Conservation (phyloP, 371 early-diverging fungal species). For the Mortierella polycephala region DNA sequence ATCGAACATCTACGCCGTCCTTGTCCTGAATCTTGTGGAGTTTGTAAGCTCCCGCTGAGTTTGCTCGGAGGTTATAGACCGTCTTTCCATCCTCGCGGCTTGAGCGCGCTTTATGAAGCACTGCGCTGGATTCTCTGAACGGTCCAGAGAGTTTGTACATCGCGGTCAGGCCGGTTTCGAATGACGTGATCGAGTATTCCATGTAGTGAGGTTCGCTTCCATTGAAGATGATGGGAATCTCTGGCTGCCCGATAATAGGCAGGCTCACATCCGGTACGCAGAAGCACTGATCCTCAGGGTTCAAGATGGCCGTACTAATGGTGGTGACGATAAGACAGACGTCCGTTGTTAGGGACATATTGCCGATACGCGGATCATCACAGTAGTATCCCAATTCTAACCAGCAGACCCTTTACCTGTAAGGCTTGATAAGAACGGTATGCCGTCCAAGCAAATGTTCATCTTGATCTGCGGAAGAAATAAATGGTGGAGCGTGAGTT, state of each 20-base stretch:
- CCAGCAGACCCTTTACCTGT: constrained; percentile 18
- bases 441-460: constrained; percentile 47
- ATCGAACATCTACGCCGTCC: constrained; percentile 31
- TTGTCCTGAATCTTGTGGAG: constrained; percentile 24
- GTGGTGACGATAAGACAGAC: not conserved
- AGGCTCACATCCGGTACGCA: constrained; percentile 28
- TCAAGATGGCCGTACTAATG: constrained; percentile 37
- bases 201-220: constrained; percentile 42
- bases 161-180: constrained; percentile 26
- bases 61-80: constrained; percentile 26
- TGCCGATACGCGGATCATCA: not conserved
- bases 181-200: constrained; percentile 41
- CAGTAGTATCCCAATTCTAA: not conserved
- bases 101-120: constrained; percentile 23
- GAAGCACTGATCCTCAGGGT: constrained; percentile 34
- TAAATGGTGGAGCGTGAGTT: not conserved
- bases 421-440: constrained; percentile 40
- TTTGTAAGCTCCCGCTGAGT: constrained; percentile 32
- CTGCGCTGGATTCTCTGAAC: constrained; percentile 26
- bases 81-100: constrained; percentile 19
- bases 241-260: constrained; percentile 19
- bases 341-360: too few species aligned
- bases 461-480: constrained; percentile 23
- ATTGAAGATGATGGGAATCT: constrained; percentile 45
- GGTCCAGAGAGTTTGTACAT: constrained; percentile 30